Evolutionary conservation across 495 filamentous ascomycete genomes (phyloP).

Genomic region (Trichodelitschia bisporula): DNA sequence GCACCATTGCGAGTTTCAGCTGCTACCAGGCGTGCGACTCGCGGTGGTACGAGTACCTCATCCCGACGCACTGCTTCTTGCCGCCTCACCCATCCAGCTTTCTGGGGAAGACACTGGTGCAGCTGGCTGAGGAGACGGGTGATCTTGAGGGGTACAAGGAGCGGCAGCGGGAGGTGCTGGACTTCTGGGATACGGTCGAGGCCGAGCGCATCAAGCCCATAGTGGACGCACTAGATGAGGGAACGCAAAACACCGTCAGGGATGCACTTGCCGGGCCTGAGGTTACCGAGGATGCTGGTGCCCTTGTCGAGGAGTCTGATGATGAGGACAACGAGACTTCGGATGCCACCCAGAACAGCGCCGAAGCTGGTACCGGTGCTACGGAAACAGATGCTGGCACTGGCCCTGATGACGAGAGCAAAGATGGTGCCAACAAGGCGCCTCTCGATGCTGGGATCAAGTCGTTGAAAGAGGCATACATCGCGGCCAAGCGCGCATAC

Average conservation of each 20-base stretch:
- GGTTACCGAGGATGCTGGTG: constrained; percentile 12
- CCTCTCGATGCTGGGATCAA: constrained; percentile 37
- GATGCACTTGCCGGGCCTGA: constrained; percentile 19
- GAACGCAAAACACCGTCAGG: constrained; percentile 17
- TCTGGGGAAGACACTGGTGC: constrained; percentile 51
- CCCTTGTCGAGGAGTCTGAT: neutral
- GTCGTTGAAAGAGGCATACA: constrained; percentile 50
- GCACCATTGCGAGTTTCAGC: constrained; percentile 66
- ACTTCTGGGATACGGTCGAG: constrained; percentile 62
- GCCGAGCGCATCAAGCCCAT: constrained; percentile 53
- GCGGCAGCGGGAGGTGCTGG: constrained; percentile 50
- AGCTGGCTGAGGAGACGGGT: constrained; percentile 43
- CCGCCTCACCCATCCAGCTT: constrained; percentile 76
- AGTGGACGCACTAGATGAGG: constrained; percentile 26
- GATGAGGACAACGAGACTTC: neutral
- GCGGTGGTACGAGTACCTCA: constrained; percentile 85
- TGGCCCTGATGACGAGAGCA: neutral
- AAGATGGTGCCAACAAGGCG: neutral
- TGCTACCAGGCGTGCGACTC: constrained; percentile 84
- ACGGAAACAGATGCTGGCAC: neutral
- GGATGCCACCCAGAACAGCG: neutral
- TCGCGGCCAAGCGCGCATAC: constrained; percentile 54
- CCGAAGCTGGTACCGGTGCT: neutral
- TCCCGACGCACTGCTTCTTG: constrained; percentile 73
- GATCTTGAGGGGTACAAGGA: constrained; percentile 37